Evolutionary conservation across 768 basidiomycete genomes (phyloP), one percentile per base, ranked within the genome.

Genomic region (Rossbeevera mucosa): DNA sequence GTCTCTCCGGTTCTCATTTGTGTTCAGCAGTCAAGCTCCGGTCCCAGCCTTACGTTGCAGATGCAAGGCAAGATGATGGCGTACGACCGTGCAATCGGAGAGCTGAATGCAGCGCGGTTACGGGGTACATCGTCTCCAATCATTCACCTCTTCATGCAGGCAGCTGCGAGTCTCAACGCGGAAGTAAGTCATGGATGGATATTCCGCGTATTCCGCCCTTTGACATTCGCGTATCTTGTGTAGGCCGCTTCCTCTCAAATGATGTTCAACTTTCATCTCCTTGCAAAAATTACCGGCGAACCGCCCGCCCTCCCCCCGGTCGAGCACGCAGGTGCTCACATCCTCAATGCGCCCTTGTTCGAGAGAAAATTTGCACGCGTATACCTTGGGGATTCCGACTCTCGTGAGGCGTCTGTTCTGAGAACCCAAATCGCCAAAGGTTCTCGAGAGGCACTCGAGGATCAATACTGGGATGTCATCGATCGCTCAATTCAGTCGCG

Each of bases 21-120:
- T 20, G 22, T 6, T 51, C 36, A 44, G 11, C 54, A 78, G 72
- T 65, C 76, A 41, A 72, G 73, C 50, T 70, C 74, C 1, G 72
- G 77, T 1, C 82, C 86, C 1, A 82, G 77, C 53, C 70, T 85
- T 20, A 82, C 78, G 13, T 67, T 89, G 36, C 88, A 91, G 64
- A 88, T 88, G 86, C 93, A 94, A 68, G 83, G 80, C 70, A 91
- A 90, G 71, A 94, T 97, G 94, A 91, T 97, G 88, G 85, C 83
- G 12, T 99, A 97, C 67, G 90, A 94, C 73, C 82, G 83, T 44
- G 85, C 89, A 28, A 74, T 97, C 40, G 74, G 80, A 7, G 83
- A 90, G 21, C 73, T 97, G 47, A 94, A 96, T 72, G 69, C 76
- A 33, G 80, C 88, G 1, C 76, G 93, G 40, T 71, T 86, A 16